These are phyloP conservation scores for Avena atlantica DNA, from an alignment of 176 grass and related monocot genomes.

Conservation along the genomic window DNA sequence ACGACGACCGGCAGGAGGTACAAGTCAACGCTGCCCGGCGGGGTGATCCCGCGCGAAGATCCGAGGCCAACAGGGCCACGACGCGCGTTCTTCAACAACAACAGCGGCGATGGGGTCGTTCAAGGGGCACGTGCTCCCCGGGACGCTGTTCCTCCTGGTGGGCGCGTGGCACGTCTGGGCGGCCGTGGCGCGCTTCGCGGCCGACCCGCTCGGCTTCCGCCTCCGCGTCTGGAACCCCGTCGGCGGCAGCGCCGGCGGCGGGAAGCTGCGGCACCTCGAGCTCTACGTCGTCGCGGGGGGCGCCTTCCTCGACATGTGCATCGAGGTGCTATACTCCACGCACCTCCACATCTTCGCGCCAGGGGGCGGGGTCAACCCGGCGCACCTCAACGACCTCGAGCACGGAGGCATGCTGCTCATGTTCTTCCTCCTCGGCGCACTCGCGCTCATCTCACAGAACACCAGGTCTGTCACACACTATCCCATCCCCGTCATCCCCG, in stretches of 20 bases:
- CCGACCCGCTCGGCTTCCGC: conserved; percentile 58
- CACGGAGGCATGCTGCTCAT: conserved; percentile 95
- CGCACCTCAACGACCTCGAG: conserved; percentile 93
- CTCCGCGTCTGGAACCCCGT: conserved; percentile 73
- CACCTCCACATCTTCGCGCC: conserved; percentile 63
- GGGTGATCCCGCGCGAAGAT: background rate
- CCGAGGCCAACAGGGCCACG: background rate
- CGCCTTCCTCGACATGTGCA: conserved; percentile 86
- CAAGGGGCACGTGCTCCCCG: conserved; percentile 84
- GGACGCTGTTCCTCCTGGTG: conserved; percentile 75
- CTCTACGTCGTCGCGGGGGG: conserved; percentile 78
- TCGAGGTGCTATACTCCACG: conserved; percentile 92
- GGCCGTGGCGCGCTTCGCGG: conserved; percentile 54
- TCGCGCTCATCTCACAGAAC: conserved; percentile 71
- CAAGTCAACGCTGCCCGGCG: conserved; percentile 3
- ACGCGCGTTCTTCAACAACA: background rate
- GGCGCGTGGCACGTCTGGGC: conserved; percentile 81
- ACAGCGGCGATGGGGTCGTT: conserved; percentile 74
- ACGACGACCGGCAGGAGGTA: background rate
- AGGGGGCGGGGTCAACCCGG: conserved; percentile 63
- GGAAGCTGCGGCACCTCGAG: conserved; percentile 53
- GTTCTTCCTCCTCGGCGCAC: conserved; percentile 85
- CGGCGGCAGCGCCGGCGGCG: background rate
- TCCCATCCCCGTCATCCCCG: too few species aligned
- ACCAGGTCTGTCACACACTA: conserved; percentile 50